These are phyloP conservation scores for Colletotrichum acutatum DNA, from an alignment of 2,329 filamentous ascomycete species.

Conservation along the genomic window DNA sequence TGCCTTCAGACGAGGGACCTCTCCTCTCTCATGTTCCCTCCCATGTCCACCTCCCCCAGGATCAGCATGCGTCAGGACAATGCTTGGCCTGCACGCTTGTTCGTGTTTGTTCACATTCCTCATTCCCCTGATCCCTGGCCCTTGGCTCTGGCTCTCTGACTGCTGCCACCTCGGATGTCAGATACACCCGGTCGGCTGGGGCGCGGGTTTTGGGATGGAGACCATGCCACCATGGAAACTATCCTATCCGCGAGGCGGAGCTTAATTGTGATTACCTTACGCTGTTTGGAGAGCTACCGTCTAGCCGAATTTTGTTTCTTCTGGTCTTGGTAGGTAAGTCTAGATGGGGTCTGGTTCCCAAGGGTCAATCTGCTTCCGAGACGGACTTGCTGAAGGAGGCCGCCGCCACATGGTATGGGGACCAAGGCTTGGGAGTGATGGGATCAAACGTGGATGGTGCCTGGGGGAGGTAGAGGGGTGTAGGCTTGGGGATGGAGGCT, in stretches of 20 bases:
- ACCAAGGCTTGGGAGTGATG: neutral
- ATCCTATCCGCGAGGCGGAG: conserved; percentile 11
- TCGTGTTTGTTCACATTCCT: neutral
- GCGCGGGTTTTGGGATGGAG: neutral
- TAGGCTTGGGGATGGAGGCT: neutral
- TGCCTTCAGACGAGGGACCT: neutral
- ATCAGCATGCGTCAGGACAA: neutral
- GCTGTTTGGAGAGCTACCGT: neutral
- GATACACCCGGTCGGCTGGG: conserved; percentile 8
- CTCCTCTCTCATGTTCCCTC: neutral
- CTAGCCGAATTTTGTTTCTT: neutral
- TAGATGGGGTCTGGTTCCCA: neutral
- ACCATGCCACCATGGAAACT: neutral
- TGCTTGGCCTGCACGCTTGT: conserved; percentile 1
- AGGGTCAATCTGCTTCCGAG: conserved; percentile 1
- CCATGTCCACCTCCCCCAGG: neutral
- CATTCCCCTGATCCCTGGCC: neutral
- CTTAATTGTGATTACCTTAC: neutral
- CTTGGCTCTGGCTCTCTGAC: neutral
- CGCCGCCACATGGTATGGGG: neutral
- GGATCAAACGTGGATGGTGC: neutral
- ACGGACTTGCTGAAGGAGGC: neutral
- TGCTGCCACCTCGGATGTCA: conserved; percentile 26
- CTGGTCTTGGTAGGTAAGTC: neutral
- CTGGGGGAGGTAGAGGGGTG: neutral